Base-by-base conservation (phyloP, 768 basidiomycete genomes). In the Tricholoma sp. region DNA sequence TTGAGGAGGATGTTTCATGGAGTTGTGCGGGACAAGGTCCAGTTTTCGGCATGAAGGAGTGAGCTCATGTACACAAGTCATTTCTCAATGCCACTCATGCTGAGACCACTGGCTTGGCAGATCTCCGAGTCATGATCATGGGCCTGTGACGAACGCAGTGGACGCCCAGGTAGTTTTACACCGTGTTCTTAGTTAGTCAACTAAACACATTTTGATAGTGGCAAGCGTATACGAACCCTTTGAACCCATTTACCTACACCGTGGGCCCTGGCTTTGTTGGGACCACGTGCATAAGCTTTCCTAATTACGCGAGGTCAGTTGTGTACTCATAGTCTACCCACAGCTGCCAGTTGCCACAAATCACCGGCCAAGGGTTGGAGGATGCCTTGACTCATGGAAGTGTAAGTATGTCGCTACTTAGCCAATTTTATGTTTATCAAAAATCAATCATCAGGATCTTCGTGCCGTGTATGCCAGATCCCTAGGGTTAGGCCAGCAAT, bases 341-440 rank as follows among this genome's bases (percentile, higher is more conserved):
- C 47, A 79, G 78, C 18, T 81, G 79, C 39, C 78, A 80, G 57
- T 74, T 80, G 52, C 80, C 79, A 17, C 78, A 80, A 65, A 75
- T 79, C 13, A 79, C 80, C 1, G 57, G 70, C 6, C 70, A 73
- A 55, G 79, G 77, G 12, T 66, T 80, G 3, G 68, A 73, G 41
- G 79, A 80, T 60, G 68, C 76, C 1, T 69, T 76, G 36, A 68
- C 66, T 0, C 80, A 80, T 58, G 80, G 80, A 55, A 51, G 69
- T 9, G 76, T 76, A 57, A 52, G 71, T 57, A 15, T 8, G n/a
- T 6, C 29, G n/a, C n/a, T n/a, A n/a, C 34, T 20, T 28, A 34
- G 3, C 45, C 12, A 37, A 47, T 3, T 6, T 17, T 1, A 8
- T 49, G n/a, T 20, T 3, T 34, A 2, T 44, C 39, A 33, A 39